phyloP scores from a whole-genome alignment of 2,329 filamentous ascomycete genomes.

The Endothia cerciana region DNA sequence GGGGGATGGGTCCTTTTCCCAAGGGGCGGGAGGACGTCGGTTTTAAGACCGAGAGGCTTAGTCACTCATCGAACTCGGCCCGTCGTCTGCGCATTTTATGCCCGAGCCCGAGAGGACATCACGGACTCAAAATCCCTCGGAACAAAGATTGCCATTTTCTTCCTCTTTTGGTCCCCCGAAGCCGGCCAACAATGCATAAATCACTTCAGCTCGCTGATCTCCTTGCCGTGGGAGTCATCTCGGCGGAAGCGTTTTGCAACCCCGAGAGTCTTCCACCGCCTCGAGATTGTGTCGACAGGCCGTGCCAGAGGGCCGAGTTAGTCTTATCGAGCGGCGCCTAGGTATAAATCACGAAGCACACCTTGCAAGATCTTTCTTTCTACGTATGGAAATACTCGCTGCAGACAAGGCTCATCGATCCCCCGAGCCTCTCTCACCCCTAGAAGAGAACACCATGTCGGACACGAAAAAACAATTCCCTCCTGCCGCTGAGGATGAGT shows the following conservation, averaged over 20 bases:
- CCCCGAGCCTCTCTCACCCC: not conserved
- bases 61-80: not conserved
- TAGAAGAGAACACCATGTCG: not conserved
- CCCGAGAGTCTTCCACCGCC: not conserved
- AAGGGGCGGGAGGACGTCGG: not conserved
- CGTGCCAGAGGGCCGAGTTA: not conserved
- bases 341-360: not conserved
- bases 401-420: not conserved
- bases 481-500: not conserved
- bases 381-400: not conserved
- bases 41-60: constrained; percentile 3
- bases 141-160: not conserved
- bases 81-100: not conserved
- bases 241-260: not conserved
- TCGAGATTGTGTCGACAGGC: not conserved
- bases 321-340: not conserved
- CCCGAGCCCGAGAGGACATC: constrained; percentile 4
- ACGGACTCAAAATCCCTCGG: not conserved
- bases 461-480: not conserved
- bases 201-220: not conserved
- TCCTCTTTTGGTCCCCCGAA: not conserved
- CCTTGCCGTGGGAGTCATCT: not conserved
- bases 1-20: not conserved
- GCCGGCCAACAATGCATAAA: not conserved
- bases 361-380: not conserved